Evolutionary conservation across 108 stramenopile species (phyloP).

Genomic region (Pseudonitzschia multiseries): DNA sequence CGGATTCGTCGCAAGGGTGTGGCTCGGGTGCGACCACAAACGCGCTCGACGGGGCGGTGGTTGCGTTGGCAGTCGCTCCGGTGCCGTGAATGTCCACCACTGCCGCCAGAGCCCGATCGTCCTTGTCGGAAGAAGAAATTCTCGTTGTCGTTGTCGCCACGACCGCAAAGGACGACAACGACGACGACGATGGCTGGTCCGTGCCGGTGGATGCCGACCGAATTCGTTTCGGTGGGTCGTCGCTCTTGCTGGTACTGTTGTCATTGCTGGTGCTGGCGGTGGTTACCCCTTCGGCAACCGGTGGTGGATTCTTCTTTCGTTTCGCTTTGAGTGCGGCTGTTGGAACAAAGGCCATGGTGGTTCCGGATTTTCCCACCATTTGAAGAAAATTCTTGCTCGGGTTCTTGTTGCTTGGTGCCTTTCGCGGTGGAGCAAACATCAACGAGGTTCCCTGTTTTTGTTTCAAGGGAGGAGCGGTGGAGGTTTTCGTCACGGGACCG

Average conservation of each 20-base stretch:
- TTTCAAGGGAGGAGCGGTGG: background rate
- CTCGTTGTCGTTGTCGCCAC: slow-evolving; percentile 4
- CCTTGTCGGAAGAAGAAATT: background rate
- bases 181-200: background rate
- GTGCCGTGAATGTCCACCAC: slow-evolving; percentile 16
- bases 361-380: slow-evolving; percentile 60
- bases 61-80: slow-evolving; percentile 3
- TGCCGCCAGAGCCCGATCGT: background rate
- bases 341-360: slow-evolving; percentile 71
- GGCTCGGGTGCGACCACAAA: background rate
- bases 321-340: slow-evolving; percentile 31
- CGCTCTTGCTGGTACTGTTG: background rate
- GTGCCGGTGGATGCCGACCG: slow-evolving; percentile 11
- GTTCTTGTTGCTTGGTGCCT: slow-evolving; percentile 29
- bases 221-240: background rate
- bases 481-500: too few species aligned
- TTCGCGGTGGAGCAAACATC: background rate
- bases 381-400: slow-evolving; percentile 36
- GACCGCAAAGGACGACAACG: background rate
- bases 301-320: slow-evolving; percentile 23
- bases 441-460: background rate
- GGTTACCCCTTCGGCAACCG: background rate
- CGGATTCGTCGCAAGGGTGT: background rate
- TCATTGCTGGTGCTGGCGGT: background rate
- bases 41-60: slow-evolving; percentile 6